Base-by-base conservation (phyloP, 1,284 basidiomycete genomes). In the Papiliotrema flavescens region DNA sequence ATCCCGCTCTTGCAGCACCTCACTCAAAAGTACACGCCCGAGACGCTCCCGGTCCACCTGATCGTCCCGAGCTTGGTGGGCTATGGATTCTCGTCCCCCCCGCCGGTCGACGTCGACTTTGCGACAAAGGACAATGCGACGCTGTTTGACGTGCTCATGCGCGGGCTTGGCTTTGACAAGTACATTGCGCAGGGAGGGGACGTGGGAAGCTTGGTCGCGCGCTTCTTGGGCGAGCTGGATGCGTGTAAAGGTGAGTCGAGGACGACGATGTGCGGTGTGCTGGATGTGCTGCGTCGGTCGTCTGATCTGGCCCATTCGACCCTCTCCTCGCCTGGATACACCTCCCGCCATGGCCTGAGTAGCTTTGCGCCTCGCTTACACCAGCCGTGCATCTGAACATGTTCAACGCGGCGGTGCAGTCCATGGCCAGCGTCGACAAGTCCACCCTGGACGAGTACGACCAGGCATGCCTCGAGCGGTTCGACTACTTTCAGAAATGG, bases 151-250 rank as follows among this genome's bases (percentile, higher is more conserved):
- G 48, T 47, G 23, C 57, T 77, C 13, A 73, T 77, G 71, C 34
- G 45, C n/a, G 75, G 75, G 0, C 62, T 78, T 4, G 77, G 77
- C 0, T 76, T 70, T 49, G 55, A 56, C 1, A 49, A 53, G 14
- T 78, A 77, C 48, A 65, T 71, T 2, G 74, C 69, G 2, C 76
- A 73, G 54, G 75, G 75, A 37, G 75, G 75, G 0, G 75, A 76
- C 55, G 64, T 76, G 32, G 75, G 75, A 2, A 61, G 62, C 26
- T 62, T 56, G n/a, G 60, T 74, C 22, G 50, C 63, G 6, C 56
- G 64, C 28, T 45, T 61, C 43, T 35, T 72, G 46, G 62, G 53
- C 20, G 48, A 32, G 28, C 28, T 32, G 28, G 28, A 32, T 11
- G 53, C 46, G 26, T 75, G 73, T 47, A 58, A 62, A 26, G 67